phyloP scores from a whole-genome alignment of 495 filamentous ascomycete species.

The Lepidopterella palustris region DNA sequence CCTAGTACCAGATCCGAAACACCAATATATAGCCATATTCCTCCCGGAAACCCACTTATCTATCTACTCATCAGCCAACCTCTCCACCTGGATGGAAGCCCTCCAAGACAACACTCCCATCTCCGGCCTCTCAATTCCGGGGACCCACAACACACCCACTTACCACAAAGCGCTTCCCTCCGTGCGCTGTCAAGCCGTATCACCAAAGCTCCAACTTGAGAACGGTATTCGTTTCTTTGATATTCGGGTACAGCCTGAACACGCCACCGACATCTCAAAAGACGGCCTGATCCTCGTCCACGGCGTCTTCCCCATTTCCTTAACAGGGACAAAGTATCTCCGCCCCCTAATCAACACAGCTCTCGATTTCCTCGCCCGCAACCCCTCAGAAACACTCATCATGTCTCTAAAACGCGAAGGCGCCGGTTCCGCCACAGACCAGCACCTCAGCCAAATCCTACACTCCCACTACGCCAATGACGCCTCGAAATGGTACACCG shows the following conservation, averaged over 20 bases:
- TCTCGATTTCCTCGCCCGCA: slow-evolving; percentile 64
- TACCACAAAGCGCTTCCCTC: slow-evolving; percentile 77
- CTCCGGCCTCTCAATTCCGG: slow-evolving; percentile 81
- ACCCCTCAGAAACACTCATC: slow-evolving; percentile 77
- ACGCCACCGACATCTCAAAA: slow-evolving; percentile 47
- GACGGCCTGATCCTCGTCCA: slow-evolving; percentile 64
- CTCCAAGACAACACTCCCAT: slow-evolving; percentile 62
- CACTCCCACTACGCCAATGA: slow-evolving; percentile 61
- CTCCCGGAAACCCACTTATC: slow-evolving; percentile 62
- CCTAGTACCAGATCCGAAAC: slow-evolving; percentile 48
- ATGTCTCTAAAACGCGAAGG: slow-evolving; percentile 91
- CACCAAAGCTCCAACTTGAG: slow-evolving; percentile 66
- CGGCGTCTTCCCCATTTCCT: slow-evolving; percentile 68
- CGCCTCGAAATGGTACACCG: slow-evolving; percentile 66
- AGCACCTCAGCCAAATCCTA: slow-evolving; percentile 66
- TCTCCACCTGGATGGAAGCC: slow-evolving; percentile 74
- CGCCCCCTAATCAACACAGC: slow-evolving; percentile 61
- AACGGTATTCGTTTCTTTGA: slow-evolving; percentile 96
- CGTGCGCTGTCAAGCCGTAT: slow-evolving; percentile 85
- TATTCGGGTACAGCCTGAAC: slow-evolving; percentile 65
- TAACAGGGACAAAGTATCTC: slow-evolving; percentile 69
- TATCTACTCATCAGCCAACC: slow-evolving; percentile 64
- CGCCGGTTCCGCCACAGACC: slow-evolving; percentile 69
- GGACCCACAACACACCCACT: slow-evolving; percentile 92
- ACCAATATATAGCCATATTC: slow-evolving; percentile 68